These are phyloP conservation scores for Paramecium primaurelia DNA, from an alignment of 73 alveolate genomes.

Conservation along the genomic window DNA sequence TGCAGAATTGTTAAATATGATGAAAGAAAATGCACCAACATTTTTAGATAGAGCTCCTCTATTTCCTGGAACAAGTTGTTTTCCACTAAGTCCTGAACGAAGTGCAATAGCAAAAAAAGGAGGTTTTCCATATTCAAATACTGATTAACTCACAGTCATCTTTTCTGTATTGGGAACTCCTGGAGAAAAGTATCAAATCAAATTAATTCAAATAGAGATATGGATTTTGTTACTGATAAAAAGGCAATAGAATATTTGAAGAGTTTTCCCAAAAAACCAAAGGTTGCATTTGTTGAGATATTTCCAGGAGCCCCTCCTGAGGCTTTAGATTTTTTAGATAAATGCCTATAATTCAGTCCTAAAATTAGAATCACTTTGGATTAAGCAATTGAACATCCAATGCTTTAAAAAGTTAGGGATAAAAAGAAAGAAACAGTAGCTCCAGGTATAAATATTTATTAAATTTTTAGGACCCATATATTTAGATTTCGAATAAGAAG, in stretches of 20 bases:
- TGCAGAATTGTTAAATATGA: constrained; percentile 97
- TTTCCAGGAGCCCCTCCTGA: constrained; percentile 80
- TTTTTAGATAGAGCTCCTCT: constrained; percentile 94
- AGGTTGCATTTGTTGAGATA: constrained; percentile 66
- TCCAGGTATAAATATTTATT: background rate
- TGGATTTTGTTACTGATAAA: constrained; percentile 83
- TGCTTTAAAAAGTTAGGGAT: constrained; percentile 53
- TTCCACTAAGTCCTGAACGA: constrained; percentile 95
- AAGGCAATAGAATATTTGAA: constrained; percentile 86
- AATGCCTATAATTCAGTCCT: constrained; percentile 80
- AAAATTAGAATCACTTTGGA: constrained; percentile 83
- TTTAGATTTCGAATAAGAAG: constrained; percentile 62
- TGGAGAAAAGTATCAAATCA: constrained; percentile 77
- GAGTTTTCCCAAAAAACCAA: constrained; percentile 70
- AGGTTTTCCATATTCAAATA: constrained; percentile 85
- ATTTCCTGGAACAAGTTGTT: constrained; percentile 99
- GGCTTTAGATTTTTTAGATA: constrained; percentile 75
- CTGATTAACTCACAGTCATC: constrained; percentile 88
- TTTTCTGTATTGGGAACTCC: constrained; percentile 94
- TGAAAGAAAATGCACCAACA: constrained; percentile 91
- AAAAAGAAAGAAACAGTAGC: constrained; percentile 59
- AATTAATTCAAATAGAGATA: background rate
- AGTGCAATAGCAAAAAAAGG: constrained; percentile 74
- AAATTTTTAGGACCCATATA: constrained; percentile 34
- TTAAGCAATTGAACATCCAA: constrained; percentile 84